These are phyloP conservation scores for Inonotus hispidus DNA, from an alignment of 1,284 basidiomycete species.

Conservation along the genomic window DNA sequence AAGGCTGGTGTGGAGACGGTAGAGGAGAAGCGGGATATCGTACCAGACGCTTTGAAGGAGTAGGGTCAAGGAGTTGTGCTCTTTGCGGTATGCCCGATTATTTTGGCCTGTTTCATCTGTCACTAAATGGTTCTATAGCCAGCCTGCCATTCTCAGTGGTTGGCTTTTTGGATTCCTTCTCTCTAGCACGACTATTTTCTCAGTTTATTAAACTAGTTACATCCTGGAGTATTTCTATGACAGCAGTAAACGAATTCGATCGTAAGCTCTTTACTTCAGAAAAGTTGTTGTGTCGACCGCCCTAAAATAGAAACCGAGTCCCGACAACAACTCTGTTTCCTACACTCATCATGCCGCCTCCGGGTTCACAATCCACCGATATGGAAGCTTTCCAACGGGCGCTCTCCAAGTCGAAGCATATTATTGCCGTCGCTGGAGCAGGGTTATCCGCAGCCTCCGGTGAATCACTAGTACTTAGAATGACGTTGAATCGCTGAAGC, in stretches of 20 bases:
- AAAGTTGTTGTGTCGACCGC: background rate
- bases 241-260: too few species aligned
- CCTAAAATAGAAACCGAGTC: background rate
- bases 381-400: conserved; percentile 30
- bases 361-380: conserved; percentile 18
- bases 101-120: background rate
- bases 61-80: background rate
- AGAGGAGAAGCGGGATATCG: conserved; percentile 1
- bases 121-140: too few species aligned
- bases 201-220: too few species aligned
- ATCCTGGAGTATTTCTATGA: too few species aligned
- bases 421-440: conserved; percentile 54
- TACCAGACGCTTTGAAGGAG: background rate
- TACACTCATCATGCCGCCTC: background rate
- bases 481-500: too few species aligned
- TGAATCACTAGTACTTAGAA: conserved; percentile 21
- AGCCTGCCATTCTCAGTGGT: too few species aligned
- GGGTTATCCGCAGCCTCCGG: conserved; percentile 55
- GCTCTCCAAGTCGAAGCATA: conserved; percentile 36
- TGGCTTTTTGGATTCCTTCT: too few species aligned
- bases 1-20: conserved; percentile 17
- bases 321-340: background rate
- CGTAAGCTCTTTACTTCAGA: too few species aligned
- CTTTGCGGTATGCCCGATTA: background rate
- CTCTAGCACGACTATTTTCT: too few species aligned